Conservation (phyloP, 2,329 filamentous ascomycete species). For the Pezicula rhizophila region DNA sequence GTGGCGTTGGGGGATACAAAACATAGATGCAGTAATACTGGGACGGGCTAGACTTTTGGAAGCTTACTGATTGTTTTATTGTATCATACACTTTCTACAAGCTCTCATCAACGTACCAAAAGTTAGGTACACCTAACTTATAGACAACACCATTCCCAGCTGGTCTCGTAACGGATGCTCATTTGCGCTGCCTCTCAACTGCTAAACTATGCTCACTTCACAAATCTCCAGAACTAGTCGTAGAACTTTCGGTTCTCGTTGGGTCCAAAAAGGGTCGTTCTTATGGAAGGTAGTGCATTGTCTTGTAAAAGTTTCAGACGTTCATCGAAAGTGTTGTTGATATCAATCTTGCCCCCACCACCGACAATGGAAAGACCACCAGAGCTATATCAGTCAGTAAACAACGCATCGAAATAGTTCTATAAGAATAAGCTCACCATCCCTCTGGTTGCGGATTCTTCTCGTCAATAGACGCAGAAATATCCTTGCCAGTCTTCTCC, state of each 20-base stretch:
- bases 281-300: conserved; percentile 76
- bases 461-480: conserved; percentile 69
- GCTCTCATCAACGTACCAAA: conserved; percentile 11
- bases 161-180: conserved; percentile 7
- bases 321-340: conserved; percentile 97
- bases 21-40: not conserved
- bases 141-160: conserved; percentile 2
- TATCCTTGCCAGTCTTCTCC: conserved; percentile 65
- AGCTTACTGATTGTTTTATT: conserved; percentile 12
- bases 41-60: not conserved
- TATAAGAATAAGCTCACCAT: conserved; percentile 57
- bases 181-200: not conserved
- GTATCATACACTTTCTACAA: conserved; percentile 29
- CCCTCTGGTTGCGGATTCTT: conserved; percentile 71
- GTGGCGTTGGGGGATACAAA: not conserved
- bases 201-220: conserved; percentile 1
- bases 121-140: conserved; percentile 13
- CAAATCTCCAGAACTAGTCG: conserved; percentile 51
- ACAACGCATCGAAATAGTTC: not conserved
- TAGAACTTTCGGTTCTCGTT: conserved; percentile 95
- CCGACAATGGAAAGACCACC: conserved; percentile 80
- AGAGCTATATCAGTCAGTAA: conserved; percentile 47
- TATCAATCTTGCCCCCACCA: conserved; percentile 86
- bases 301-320: conserved; percentile 79
- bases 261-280: conserved; percentile 83